A percentile compares a stretch with the other conserved stretches of the same genome.
These are phyloP conservation scores for Fusarium humuli DNA, from an alignment of 2,329 filamentous ascomycete genomes.

Conservation along the genomic window DNA sequence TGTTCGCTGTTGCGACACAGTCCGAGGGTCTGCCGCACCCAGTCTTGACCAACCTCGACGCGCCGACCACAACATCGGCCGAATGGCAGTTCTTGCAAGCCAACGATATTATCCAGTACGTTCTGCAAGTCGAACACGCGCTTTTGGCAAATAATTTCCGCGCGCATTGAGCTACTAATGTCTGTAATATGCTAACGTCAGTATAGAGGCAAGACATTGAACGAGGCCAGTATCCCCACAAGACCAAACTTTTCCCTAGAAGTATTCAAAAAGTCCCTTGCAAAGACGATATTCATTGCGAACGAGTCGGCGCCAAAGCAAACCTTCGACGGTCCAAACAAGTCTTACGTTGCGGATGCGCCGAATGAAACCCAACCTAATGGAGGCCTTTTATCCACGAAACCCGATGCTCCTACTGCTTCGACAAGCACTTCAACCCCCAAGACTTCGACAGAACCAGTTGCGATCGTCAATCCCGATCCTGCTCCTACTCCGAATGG, in stretches of 20 bases:
- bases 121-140: slow-evolving; percentile 42
- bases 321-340: slow-evolving; percentile 16
- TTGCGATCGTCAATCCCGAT: not conserved
- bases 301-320: slow-evolving; percentile 26
- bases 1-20: slow-evolving; percentile 83
- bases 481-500: not conserved
- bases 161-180: slow-evolving; percentile 32
- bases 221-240: slow-evolving; percentile 65
- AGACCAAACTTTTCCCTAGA: slow-evolving; percentile 60
- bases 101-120: slow-evolving; percentile 71
- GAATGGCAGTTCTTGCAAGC: slow-evolving; percentile 68
- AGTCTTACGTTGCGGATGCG: slow-evolving; percentile 12
- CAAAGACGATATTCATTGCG: slow-evolving; percentile 44
- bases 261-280: slow-evolving; percentile 54
- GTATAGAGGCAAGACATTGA: slow-evolving; percentile 57
- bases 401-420: slow-evolving; percentile 22
- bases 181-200: slow-evolving; percentile 40
- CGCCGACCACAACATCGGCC: slow-evolving; percentile 62
- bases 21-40: slow-evolving; percentile 70
- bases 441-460: slow-evolving; percentile 23
- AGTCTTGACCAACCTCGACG: slow-evolving; percentile 68
- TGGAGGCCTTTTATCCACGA: slow-evolving; percentile 15
- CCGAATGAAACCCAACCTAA: slow-evolving; percentile 29
- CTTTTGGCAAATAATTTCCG: slow-evolving; percentile 27
- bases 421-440: slow-evolving; percentile 25